Evolutionary conservation across 2,329 filamentous ascomycete genomes (phyloP), one percentile per base, ranked within the genome.

Genomic region (Colletotrichum ledebouriae): DNA sequence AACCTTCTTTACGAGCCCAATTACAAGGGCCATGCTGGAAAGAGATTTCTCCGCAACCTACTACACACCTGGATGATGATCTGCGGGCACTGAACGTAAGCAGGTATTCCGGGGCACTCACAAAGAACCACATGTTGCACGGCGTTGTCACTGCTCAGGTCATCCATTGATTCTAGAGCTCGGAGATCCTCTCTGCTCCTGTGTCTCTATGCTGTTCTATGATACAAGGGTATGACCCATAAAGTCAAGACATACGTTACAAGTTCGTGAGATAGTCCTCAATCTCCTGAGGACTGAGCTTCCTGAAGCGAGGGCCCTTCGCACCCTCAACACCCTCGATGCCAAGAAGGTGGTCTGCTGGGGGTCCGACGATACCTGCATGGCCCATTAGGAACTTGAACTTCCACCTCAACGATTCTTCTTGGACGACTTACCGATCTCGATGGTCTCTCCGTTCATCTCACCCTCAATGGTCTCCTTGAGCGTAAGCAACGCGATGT

Each of bases 401-500:
- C 29, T 1, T 12, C 0, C 29, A 39, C 29, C 6, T 41, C 13
- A 29, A 41, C 52, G 11, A 52, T 7, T 25, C 6, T 12, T n/a
- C 33, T 49, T 61, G 11, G 52, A 50, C 50, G 37, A 79, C 90
- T 79, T 83, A 94, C 94, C 95, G 80, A 99, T 98, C 83, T 99
- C 96, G 72, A 99, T 97, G 37, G 95, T 98, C 80, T 98, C 94
- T 71, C 95, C 95, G 74, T 95, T 98, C 95, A 98, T 98, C 84
- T 98, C 96, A 66, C 96, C 96, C 84, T 98, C 95, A 78, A 99
- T 99, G 66, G 96, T 98, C 87, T 99, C 96, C 87, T 99, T 99
- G 78, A 99, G 85, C 29, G 96, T 99, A 79, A 99, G 85, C 63
- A 99, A 87, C 69, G 96, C 96, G 84, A 99, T 99, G 82, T 99